Evolutionary conservation across 345 rosid genomes (phyloP).

Genomic region (Lepidium africanum): DNA sequence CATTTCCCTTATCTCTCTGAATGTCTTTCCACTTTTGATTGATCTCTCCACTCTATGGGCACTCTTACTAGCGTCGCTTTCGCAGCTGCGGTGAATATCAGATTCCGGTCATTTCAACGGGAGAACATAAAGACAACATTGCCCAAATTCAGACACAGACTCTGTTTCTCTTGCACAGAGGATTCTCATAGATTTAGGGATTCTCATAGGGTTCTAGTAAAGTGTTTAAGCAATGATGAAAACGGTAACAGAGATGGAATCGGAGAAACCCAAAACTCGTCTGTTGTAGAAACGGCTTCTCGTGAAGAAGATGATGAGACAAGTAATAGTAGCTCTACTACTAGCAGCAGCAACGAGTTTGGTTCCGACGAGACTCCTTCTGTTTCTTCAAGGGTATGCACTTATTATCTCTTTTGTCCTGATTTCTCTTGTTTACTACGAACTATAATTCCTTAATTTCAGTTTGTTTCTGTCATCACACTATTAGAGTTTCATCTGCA

Average conservation of each 20-base stretch:
- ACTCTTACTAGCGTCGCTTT: slow-evolving; percentile 52
- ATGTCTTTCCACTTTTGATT: not conserved
- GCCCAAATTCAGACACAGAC: slow-evolving; percentile 7
- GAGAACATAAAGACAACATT: slow-evolving; percentile 16
- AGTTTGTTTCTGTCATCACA: not conserved
- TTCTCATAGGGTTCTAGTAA: slow-evolving; percentile 18
- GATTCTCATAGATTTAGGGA: slow-evolving; percentile 14
- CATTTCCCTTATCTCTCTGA: not conserved
- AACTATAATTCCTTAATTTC: not conserved
- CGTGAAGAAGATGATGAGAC: slow-evolving; percentile 36
- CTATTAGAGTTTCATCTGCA: not conserved
- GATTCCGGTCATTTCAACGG: slow-evolving; percentile 28
- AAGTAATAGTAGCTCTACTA: not conserved
- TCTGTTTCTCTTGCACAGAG: slow-evolving; percentile 26
- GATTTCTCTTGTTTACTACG: not conserved
- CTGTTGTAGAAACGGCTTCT: slow-evolving; percentile 28
- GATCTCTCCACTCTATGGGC: slow-evolving; percentile 39
- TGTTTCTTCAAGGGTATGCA: slow-evolving; percentile 48
- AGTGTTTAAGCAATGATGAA: slow-evolving; percentile 36
- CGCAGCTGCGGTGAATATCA: slow-evolving; percentile 33
- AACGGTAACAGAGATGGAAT: slow-evolving; percentile 15
- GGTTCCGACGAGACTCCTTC: slow-evolving; percentile 40
- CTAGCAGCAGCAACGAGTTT: slow-evolving; percentile 25
- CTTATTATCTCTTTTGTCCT: not conserved
- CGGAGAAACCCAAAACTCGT: slow-evolving; percentile 11